Conservation (phyloP, 495 filamentous ascomycete genomes). For the Neurospora africana region DNA sequence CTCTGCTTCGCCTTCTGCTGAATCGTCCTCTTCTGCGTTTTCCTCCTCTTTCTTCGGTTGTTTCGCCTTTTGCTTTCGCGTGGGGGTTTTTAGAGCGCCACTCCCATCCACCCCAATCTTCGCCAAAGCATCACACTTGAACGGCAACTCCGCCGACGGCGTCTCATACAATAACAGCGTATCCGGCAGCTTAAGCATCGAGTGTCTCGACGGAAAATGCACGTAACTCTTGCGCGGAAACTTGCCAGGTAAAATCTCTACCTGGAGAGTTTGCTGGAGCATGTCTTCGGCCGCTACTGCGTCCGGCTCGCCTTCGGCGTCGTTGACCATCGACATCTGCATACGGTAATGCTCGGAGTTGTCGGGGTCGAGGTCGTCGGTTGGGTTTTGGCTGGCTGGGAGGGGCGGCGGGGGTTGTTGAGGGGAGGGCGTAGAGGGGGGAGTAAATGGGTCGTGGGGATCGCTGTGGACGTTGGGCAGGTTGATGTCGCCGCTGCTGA, state of each 20-base stretch:
- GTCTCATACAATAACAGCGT: constrained; percentile 26
- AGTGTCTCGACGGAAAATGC: constrained; percentile 25
- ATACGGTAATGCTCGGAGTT: background rate
- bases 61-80: background rate
- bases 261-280: background rate
- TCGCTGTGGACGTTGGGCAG: background rate
- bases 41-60: background rate
- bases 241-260: background rate
- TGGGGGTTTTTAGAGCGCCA: background rate
- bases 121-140: background rate
- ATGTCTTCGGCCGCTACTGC: background rate
- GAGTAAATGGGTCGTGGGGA: background rate
- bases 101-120: background rate
- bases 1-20: background rate
- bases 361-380: background rate
- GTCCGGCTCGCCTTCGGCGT: background rate
- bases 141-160: background rate
- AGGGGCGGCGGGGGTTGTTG: background rate
- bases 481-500: constrained; percentile 3
- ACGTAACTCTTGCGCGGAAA: constrained; percentile 19
- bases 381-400: background rate
- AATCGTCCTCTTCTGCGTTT: background rate
- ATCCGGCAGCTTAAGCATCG: constrained; percentile 27
- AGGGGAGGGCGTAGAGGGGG: background rate
- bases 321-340: background rate